A percentile compares a stretch with the other conserved stretches of the same genome.
Conservation (phyloP, 805 yeast genomes). For the Starmerella sp. region DNA sequence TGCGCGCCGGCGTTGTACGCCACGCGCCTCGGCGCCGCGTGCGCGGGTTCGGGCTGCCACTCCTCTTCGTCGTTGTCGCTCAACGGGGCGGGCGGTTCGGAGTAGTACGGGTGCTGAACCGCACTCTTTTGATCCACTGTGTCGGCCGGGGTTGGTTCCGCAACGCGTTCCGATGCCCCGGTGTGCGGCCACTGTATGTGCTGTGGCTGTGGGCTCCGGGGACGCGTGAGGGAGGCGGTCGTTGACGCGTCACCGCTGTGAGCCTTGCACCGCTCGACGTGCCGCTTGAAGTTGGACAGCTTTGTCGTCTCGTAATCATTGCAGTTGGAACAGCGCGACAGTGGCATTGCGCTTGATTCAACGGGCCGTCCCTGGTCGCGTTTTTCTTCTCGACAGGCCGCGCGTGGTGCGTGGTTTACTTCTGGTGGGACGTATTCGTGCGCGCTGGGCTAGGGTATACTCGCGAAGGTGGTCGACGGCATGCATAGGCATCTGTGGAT, state of each 20-base stretch:
- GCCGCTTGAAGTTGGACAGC: conserved; percentile 8
- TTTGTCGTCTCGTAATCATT: not conserved
- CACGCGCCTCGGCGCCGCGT: not conserved
- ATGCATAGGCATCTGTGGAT: too few relatives aligned
- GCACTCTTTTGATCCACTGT: not conserved
- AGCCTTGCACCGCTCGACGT: not conserved
- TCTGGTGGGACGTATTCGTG: too few relatives aligned
- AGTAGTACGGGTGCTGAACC: not conserved
- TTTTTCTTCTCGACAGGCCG: not conserved
- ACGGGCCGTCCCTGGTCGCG: not conserved
- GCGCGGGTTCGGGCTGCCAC: not conserved
- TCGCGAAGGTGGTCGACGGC: too few relatives aligned
- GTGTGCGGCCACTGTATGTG: not conserved
- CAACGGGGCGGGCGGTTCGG: not conserved
- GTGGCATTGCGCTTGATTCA: not conserved
- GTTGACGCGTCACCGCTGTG: not conserved
- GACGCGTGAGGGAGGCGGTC: not conserved
- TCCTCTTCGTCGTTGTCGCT: not conserved
- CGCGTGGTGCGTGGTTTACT: too few relatives aligned
- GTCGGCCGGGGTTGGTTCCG: not conserved
- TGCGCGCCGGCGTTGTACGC: not conserved
- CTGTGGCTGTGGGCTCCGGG: not conserved
- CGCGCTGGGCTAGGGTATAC: too few relatives aligned
- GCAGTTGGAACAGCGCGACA: conserved; percentile 1
- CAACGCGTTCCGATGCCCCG: not conserved